Base-by-base conservation (phyloP, 2,329 filamentous ascomycete species). In the Penicillium janthinellum region DNA sequence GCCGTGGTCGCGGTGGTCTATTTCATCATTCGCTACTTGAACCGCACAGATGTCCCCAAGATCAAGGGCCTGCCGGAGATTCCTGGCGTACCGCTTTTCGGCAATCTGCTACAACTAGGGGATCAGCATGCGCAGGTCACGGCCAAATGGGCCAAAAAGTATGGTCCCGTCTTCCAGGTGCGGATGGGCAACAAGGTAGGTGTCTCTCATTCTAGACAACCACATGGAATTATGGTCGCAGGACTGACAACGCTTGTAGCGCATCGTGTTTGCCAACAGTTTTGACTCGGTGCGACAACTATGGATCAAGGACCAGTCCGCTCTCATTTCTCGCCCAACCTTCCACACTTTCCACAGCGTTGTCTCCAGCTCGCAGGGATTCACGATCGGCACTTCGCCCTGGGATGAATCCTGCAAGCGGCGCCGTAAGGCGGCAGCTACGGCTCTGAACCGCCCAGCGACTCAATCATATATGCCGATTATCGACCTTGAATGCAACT, bases 271-370 rank as follows among this genome's bases (percentile, higher is more conserved):
- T 69, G 90, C 89, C 63, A 94, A 94, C 68, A 88, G 85, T 1
- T 93, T 91, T 68, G 88, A 91, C 20, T 85, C 88, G 0, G 89
- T 93, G 37, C 86, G 85, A 56, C 82, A 79, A 64, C 80, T 94
- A 22, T 93, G 90, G 88, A 89, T 92, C 72, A 89, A 86, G 10
- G 88, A 94, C 67, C 90, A 92, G 68, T 90, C 90, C 0, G 83
- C 90, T 0, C 78, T 93, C 59, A 91, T 92, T 68, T 92, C 89
- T 0, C 85, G 91, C 1, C 91, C 91, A 0, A 91, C 83, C 25
- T 85, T 92, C 50, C 90, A 94, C 74, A 94, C 90, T 0, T 94
- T 93, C 74, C 90, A 93, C 75, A 90, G 84, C 5, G 88, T 93
- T 4, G 88, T 92, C 3, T 92, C 90, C 1, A 86, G 83, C 37